Percentiles rank a stretch among this genome's conserved stretches.
Conservation (phyloP, 345 rosid species). For the Aurinia saxatilis region DNA sequence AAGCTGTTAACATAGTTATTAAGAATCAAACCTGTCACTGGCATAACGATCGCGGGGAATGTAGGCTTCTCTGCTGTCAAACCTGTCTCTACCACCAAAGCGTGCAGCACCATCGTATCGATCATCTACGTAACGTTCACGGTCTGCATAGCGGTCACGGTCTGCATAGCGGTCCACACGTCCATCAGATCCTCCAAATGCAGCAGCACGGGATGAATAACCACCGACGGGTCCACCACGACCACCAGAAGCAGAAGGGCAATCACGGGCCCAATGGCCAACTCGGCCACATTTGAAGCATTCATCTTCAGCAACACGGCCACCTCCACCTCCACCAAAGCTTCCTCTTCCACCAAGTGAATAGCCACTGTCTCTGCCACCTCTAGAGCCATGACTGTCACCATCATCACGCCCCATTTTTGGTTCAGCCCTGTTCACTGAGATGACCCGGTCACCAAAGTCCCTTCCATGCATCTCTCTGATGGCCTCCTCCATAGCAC, state of each 20-base stretch:
- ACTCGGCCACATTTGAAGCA: constrained; percentile 93
- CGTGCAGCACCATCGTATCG: constrained; percentile 80
- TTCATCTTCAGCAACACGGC: constrained; percentile 73
- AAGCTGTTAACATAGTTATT: not conserved
- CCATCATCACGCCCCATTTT: constrained; percentile 68
- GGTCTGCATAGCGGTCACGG: constrained; percentile 45
- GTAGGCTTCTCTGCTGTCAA: constrained; percentile 72
- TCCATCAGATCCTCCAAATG: constrained; percentile 56
- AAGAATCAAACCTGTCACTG: constrained; percentile 56
- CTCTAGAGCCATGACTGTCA: constrained; percentile 62
- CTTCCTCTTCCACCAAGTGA: constrained; percentile 23
- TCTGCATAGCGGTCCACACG: constrained; percentile 70
- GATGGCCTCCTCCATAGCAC: constrained; percentile 95
- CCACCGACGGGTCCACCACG: constrained; percentile 68
- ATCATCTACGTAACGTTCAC: constrained; percentile 81
- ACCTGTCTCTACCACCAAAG: constrained; percentile 74
- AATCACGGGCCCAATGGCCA: constrained; percentile 99
- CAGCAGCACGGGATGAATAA: constrained; percentile 59
- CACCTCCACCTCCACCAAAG: constrained; percentile 54
- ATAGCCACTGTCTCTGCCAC: constrained; percentile 75
- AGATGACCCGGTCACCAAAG: constrained; percentile 76
- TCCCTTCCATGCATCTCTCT: constrained; percentile 96
- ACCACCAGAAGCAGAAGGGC: constrained; percentile 81
- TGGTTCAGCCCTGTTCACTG: constrained; percentile 98
- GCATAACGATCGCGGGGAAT: constrained; percentile 66